Percentiles rank a stretch among this genome's conserved stretches.
phyloP scores from a whole-genome alignment of 208 protist species.

The Vickermania ingenoplastis region DNA sequence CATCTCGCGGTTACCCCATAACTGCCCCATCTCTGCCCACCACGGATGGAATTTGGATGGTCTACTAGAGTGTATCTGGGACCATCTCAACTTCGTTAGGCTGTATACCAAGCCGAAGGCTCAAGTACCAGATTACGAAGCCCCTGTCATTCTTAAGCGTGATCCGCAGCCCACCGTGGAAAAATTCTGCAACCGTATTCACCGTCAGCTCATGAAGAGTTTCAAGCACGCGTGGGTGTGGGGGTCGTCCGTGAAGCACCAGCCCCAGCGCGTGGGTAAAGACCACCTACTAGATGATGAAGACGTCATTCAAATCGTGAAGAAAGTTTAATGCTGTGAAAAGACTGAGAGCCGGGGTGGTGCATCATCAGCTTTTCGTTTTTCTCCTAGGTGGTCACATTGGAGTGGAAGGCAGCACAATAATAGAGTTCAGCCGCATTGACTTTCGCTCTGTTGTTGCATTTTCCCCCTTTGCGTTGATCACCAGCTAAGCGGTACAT shows the following conservation, averaged over 20 bases:
- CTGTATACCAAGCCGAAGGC: slow-evolving; percentile 98
- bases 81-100: slow-evolving; percentile 96
- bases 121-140: slow-evolving; percentile 96
- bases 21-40: slow-evolving; percentile 95
- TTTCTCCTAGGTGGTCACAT: too few species aligned
- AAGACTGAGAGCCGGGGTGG: background rate
- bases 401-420: too few species aligned
- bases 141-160: slow-evolving; percentile 94
- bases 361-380: slow-evolving; percentile 4
- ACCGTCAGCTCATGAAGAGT: slow-evolving; percentile 93
- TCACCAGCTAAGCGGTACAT: too few species aligned
- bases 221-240: slow-evolving; percentile 99
- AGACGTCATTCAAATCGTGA: slow-evolving; percentile 98
- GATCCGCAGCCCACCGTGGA: slow-evolving; percentile 85
- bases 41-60: slow-evolving; percentile 97
- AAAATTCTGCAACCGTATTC: slow-evolving; percentile 96
- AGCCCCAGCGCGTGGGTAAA: slow-evolving; percentile 95
- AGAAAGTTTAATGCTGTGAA: slow-evolving; percentile 78
- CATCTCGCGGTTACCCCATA: slow-evolving; percentile 93
- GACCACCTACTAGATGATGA: slow-evolving; percentile 97
- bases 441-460: too few species aligned
- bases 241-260: slow-evolving; percentile 97
- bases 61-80: slow-evolving; percentile 98
- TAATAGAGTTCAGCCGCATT: too few species aligned
- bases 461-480: too few species aligned